Base-by-base conservation (phyloP, 495 filamentous ascomycete species). In the Penicillium desertorum region DNA sequence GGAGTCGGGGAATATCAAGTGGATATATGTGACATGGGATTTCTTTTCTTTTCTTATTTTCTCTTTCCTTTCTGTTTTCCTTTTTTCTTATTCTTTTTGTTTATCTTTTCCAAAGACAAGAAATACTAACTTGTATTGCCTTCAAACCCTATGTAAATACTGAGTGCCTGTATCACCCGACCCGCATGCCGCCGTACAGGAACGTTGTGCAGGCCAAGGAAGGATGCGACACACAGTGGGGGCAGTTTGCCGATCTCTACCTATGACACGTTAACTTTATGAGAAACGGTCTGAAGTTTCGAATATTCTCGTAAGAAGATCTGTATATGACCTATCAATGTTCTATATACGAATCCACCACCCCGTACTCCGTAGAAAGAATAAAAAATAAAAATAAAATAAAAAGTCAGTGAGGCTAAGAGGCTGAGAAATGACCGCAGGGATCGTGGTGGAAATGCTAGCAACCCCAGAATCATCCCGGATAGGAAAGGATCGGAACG, bases 201-300 rank as follows among this genome's bases (percentile, higher is more conserved):
- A 51, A 58, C 62, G 62, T 64, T 62, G 61, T 56, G 59, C 53
- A 57, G 54, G 55, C 59, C 58, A 58, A 57, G 50, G 30, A 52
- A 51, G 61, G 50, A 60, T 56, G 54, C 43, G 47, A 56, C 46
- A 39, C 50, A 44, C 50, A 50, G 54, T 55, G 58, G 62, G 36
- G 51, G 61, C 51, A 59, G 63, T 61, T 52, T 71, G 72, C 59
- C 64, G 71, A 73, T 75, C 64, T 25, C 54, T 47, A 51, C 49
- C 44, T 42, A 46, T 54, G 49, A 32, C 53, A 56, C 50, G 17
- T 42, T 29, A 17, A 29, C 45, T 39, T 39, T 39, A 39, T 9
- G 36, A 6, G 36, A 47, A 47, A 29, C 46, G 34, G 50, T 45
- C 54, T 60, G 45, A 55, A 61, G 54, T 12, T 56, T 58, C 32